Evolutionary conservation across 306 rosid species (phyloP).

Genomic region (Delonix regia): DNA sequence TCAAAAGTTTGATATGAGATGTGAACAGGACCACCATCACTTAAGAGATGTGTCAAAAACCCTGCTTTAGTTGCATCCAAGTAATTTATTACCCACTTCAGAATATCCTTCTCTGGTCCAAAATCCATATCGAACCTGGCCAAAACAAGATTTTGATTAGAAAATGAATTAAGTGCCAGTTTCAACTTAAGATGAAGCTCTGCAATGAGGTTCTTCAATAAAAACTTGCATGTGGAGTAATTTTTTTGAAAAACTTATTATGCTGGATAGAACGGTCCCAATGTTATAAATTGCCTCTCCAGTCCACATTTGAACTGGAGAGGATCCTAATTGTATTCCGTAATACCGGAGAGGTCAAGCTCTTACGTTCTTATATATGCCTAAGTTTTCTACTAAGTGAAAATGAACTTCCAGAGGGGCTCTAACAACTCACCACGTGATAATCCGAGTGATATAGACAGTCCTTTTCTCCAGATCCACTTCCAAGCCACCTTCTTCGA

Average conservation of each 20-base stretch:
- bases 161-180: too few species aligned
- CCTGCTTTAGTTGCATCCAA: slow-evolving; percentile 85
- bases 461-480: slow-evolving; percentile 88
- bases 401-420: slow-evolving; percentile 2
- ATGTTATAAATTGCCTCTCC: too few species aligned
- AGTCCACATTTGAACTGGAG: too few species aligned
- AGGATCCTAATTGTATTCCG: too few species aligned
- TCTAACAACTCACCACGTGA: slow-evolving; percentile 65
- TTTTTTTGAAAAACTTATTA: too few species aligned
- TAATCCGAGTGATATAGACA: slow-evolving; percentile 63
- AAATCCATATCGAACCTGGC: slow-evolving; percentile 87
- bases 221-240: too few species aligned
- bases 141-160: neutral
- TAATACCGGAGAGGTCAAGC: too few species aligned
- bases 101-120: slow-evolving; percentile 70
- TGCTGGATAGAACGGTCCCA: too few species aligned
- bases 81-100: slow-evolving; percentile 74
- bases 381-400: neutral
- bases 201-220: neutral
- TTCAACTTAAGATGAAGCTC: too few species aligned
- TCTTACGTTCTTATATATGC: too few species aligned
- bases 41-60: slow-evolving; percentile 81
- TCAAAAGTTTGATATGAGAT: slow-evolving; percentile 67
- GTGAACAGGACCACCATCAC: slow-evolving; percentile 69
- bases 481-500: slow-evolving; percentile 69